Evolutionary conservation across 805 yeast species (phyloP).

Genomic region (Nakazawaea laoshanensis): DNA sequence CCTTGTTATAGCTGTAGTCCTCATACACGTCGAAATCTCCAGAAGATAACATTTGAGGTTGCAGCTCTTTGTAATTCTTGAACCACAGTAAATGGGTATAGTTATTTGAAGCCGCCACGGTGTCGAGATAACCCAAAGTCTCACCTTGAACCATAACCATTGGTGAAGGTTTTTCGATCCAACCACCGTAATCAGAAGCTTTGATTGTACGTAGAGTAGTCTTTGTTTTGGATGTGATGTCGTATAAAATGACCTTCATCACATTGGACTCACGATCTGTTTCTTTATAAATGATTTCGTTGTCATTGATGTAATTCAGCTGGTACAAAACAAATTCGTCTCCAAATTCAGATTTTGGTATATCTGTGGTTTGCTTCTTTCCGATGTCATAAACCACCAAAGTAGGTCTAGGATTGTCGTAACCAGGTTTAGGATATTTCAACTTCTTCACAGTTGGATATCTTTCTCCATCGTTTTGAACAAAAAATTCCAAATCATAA

Average conservation of each 20-base stretch:
- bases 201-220: slow-evolving; percentile 33
- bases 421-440: slow-evolving; percentile 73
- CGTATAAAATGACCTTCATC: slow-evolving; percentile 40
- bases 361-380: slow-evolving; percentile 14
- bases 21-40: slow-evolving; percentile 48
- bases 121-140: slow-evolving; percentile 52
- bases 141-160: slow-evolving; percentile 22
- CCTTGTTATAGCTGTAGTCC: slow-evolving; percentile 38
- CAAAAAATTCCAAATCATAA: slow-evolving; percentile 44
- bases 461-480: slow-evolving; percentile 23
- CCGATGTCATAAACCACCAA: slow-evolving; percentile 33
- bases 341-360: slow-evolving; percentile 24
- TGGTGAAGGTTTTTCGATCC: slow-evolving; percentile 47
- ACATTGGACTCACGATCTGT: slow-evolving; percentile 55
- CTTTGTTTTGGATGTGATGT: slow-evolving; percentile 22
- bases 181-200: slow-evolving; percentile 39
- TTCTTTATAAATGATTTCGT: slow-evolving; percentile 45
- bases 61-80: slow-evolving; percentile 29
- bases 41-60: slow-evolving; percentile 32
- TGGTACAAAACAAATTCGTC: slow-evolving; percentile 52
- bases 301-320: slow-evolving; percentile 46
- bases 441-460: slow-evolving; percentile 41
- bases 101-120: slow-evolving; percentile 43
- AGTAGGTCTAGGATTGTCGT: slow-evolving; percentile 45
- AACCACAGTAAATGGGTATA: slow-evolving; percentile 61